These are phyloP conservation scores for Dictyostelium intermedium DNA, from an alignment of 78 protist species.

Conservation along the genomic window DNA sequence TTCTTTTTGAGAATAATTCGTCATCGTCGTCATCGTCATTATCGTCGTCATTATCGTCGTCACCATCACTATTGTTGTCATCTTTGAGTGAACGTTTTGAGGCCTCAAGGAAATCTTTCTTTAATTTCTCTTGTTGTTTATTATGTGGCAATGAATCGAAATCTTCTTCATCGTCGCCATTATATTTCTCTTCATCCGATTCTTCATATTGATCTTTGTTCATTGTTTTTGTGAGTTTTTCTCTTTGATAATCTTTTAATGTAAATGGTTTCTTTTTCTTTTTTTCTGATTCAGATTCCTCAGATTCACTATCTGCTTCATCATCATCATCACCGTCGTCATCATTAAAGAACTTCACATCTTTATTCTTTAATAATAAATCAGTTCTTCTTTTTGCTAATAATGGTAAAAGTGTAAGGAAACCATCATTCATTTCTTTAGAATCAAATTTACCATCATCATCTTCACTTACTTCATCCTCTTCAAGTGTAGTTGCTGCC, in stretches of 20 bases:
- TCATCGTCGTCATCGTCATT: not conserved
- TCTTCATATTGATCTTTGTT: constrained; percentile 55
- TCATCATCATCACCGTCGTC: not conserved
- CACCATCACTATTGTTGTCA: not conserved
- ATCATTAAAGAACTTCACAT: constrained; percentile 9
- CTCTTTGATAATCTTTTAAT: constrained; percentile 5
- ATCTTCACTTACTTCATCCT: constrained; percentile 62
- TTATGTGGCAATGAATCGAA: constrained; percentile 46
- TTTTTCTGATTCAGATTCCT: not conserved
- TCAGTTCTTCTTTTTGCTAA: constrained; percentile 12
- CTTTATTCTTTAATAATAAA: not conserved
- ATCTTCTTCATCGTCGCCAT: not conserved
- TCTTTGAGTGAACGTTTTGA: not conserved
- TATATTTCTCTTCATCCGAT: constrained; percentile 2
- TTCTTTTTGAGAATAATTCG: not conserved
- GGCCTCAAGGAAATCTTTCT: constrained; percentile 39
- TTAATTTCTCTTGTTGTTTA: constrained; percentile 53
- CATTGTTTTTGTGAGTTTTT: constrained; percentile 51
- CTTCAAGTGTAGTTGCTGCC: not conserved
- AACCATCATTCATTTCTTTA: constrained; percentile 37
- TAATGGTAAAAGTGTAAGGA: constrained; percentile 44
- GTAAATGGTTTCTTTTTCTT: constrained; percentile 15
- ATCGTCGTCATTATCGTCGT: constrained; percentile 1
- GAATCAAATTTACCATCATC: constrained; percentile 58
- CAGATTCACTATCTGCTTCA: not conserved